phyloP scores from a whole-genome alignment of 345 rosid genomes.

The Lagerstroemia speciosa region DNA sequence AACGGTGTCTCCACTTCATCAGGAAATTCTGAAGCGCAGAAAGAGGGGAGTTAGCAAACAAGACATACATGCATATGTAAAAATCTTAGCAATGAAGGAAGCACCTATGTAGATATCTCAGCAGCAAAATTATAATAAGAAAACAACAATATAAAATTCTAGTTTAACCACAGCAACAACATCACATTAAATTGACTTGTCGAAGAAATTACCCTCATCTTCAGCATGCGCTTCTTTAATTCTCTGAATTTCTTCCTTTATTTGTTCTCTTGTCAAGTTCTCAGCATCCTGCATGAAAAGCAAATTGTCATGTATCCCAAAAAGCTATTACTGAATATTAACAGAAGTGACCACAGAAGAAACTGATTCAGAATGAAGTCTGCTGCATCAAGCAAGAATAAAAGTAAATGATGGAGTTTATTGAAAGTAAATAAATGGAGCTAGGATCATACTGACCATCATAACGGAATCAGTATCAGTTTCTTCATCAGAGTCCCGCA shows the following conservation, averaged over 20 bases:
- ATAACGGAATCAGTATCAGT: slow-evolving; percentile 73
- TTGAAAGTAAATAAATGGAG: too few species aligned
- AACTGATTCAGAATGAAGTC: neutral
- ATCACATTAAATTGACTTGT: neutral
- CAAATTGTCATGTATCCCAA: neutral
- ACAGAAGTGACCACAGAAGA: neutral
- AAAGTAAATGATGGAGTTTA: neutral
- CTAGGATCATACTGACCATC: slow-evolving; percentile 36
- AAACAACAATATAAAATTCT: neutral
- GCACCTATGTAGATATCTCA: neutral
- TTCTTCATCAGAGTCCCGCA: slow-evolving; percentile 65
- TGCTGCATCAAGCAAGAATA: too few species aligned
- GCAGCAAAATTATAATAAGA: neutral
- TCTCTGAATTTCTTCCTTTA: slow-evolving; percentile 66
- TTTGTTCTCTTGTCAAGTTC: slow-evolving; percentile 67
- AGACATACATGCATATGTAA: neutral
- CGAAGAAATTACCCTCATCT: slow-evolving; percentile 59
- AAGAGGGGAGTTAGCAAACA: neutral
- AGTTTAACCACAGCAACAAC: neutral
- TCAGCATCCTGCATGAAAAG: slow-evolving; percentile 62
- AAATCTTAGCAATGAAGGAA: neutral
- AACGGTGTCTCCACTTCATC: slow-evolving; percentile 91
- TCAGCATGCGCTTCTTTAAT: slow-evolving; percentile 84
- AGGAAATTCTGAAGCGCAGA: slow-evolving; percentile 56
- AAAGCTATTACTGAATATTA: neutral